Conservation (phyloP, 1,284 basidiomycete species). For the Puccinia polysora region DNA sequence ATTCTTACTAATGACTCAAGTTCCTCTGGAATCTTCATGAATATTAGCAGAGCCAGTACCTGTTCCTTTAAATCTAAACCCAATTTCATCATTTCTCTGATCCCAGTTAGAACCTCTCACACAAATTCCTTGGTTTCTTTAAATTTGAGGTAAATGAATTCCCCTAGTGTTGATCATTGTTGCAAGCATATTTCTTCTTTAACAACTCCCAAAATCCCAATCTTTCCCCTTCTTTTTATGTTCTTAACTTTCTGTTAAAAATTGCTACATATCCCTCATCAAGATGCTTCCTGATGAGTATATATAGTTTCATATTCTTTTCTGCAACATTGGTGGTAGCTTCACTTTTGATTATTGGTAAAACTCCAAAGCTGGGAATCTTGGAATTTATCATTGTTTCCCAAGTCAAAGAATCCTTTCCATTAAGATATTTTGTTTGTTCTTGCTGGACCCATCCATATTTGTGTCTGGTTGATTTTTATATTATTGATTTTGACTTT, state of each 20-base stretch:
- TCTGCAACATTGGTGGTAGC: background rate
- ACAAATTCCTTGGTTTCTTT: slow-evolving; percentile 3
- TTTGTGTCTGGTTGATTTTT: background rate
- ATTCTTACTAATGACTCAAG: background rate
- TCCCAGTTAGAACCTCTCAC: background rate
- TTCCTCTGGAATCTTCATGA: background rate
- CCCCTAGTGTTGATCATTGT: background rate
- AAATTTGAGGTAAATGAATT: slow-evolving; percentile 1
- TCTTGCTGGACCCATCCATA: background rate
- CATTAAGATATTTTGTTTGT: background rate
- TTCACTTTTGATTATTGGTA: background rate
- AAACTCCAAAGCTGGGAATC: background rate
- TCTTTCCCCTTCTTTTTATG: background rate
- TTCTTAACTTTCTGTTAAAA: background rate
- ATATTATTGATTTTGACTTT: background rate
- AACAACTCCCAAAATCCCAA: background rate
- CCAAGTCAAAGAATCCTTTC: background rate
- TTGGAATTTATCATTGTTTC: background rate
- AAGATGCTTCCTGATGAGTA: slow-evolving; percentile 1
- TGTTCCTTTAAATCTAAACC: slow-evolving; percentile 5
- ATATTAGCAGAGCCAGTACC: background rate
- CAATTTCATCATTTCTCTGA: background rate
- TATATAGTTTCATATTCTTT: slow-evolving; percentile 1
- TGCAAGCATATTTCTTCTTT: background rate
- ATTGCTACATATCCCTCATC: background rate